Evolutionary conservation across 176 grass and related monocot species (phyloP), one percentile per base, ranked within the genome.

Genomic region (Carex pumila): DNA sequence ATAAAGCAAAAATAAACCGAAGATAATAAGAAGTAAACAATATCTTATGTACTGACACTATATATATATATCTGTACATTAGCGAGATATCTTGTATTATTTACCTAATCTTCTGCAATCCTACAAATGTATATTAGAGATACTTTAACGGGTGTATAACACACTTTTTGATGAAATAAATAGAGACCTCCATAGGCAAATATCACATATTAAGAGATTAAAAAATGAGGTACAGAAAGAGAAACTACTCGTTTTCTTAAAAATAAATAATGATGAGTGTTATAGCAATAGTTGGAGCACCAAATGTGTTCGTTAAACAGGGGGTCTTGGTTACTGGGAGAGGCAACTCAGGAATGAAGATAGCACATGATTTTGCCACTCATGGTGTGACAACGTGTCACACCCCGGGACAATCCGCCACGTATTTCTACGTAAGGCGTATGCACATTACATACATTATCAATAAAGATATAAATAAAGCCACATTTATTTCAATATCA

Each of bases 261-360:
- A 43, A 37, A 71, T 60, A 73, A 63, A 7, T 45, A 45, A 45
- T 76, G 13, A 22, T 60, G 4, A 45, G 39, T 1, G 73, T 19
- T 0, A 84, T 36, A 36, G 34, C 3, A 36, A 36, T 67, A 6
- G 39, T 88, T 4, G 89, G 89, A 3, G 80, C 34, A 36, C 3
- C 3, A 36, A 36, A 36, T 36, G 34, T 36, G 34, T 36, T 3
- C 34, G 3, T 36, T 36, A 36, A 36, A 3, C 34, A 36, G 0
- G 34, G 34, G 34, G 34, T 36, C 3, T 62, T 93, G 1, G 86
- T 93, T 0, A 72, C 90, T 5, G 91, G 88, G 1, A 52, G 47
- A 1, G 91, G 91, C 15, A 90, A 93, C 21, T 93, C 88, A 0
- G 88, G 88, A 0, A 90, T 93, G 84, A 88, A 93, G 81, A 90